phyloP scores from a whole-genome alignment of 192 early-diverging fungal species.

The Ambispora gerdemannii region DNA sequence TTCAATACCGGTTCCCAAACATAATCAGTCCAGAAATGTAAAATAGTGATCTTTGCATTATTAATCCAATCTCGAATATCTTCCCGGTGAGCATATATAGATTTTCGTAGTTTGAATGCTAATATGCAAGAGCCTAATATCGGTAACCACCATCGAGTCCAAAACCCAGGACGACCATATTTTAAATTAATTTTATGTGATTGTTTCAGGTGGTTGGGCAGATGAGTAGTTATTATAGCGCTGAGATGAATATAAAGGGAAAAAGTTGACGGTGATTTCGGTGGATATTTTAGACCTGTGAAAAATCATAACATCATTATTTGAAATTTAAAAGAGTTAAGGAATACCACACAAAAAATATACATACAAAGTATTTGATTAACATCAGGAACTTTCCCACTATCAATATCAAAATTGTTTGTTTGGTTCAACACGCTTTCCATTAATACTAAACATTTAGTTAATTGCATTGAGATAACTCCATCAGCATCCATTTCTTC shows the following conservation, averaged over 20 bases:
- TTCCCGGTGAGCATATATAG: constrained; percentile 47
- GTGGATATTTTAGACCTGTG: constrained; percentile 14
- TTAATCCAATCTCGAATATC: constrained; percentile 48
- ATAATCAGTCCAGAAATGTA: constrained; percentile 72
- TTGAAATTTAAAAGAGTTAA: background rate
- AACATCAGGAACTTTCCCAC: constrained; percentile 23
- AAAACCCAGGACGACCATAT: constrained; percentile 54
- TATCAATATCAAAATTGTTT: constrained; percentile 16
- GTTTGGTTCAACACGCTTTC: constrained; percentile 11
- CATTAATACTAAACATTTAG: constrained; percentile 6
- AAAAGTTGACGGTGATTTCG: constrained; percentile 20
- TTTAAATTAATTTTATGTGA: constrained; percentile 32
- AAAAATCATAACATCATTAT: background rate
- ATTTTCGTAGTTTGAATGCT: constrained; percentile 45
- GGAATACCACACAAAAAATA: constrained; percentile 20
- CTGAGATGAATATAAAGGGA: constrained; percentile 33
- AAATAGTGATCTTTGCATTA: constrained; percentile 53
- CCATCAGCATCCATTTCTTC: background rate
- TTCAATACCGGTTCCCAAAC: constrained; percentile 69
- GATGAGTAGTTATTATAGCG: constrained; percentile 34
- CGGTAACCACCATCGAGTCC: constrained; percentile 74
- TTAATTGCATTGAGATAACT: constrained; percentile 22
- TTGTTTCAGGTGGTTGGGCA: constrained; percentile 38
- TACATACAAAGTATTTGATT: constrained; percentile 31
- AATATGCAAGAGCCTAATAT: constrained; percentile 39